Evolutionary conservation across 2,329 filamentous ascomycete genomes (phyloP).

Genomic region (Hypoxylon sp.): DNA sequence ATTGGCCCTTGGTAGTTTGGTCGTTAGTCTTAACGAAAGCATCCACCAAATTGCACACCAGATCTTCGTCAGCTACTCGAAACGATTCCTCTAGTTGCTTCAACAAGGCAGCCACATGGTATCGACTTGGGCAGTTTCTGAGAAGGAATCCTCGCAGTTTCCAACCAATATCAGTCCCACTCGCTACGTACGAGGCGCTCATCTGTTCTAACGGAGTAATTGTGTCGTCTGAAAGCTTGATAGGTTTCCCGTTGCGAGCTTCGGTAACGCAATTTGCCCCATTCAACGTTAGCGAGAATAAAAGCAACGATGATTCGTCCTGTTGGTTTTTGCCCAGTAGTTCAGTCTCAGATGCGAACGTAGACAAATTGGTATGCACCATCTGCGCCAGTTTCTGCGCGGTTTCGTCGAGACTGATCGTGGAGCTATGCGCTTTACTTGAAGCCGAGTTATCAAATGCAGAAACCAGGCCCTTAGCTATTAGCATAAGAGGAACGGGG

Average conservation of each 20-base stretch:
- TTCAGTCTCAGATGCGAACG: constrained; percentile 34
- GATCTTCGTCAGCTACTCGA: constrained; percentile 32
- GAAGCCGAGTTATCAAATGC: constrained; percentile 29
- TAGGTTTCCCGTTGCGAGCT: constrained; percentile 13
- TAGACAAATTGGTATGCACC: constrained; percentile 34
- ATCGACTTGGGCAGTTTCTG: constrained; percentile 35
- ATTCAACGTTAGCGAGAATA: constrained; percentile 35
- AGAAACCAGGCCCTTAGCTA: constrained; percentile 39
- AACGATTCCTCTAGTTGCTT: constrained; percentile 35
- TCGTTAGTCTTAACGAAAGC: constrained; percentile 38
- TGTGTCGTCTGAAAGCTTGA: constrained; percentile 36
- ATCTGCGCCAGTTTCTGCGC: constrained; percentile 36
- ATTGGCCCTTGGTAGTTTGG: constrained; percentile 23
- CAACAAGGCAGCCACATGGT: constrained; percentile 28
- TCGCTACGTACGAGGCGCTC: constrained; percentile 31
- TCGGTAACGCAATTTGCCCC: constrained; percentile 37
- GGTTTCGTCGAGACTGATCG: constrained; percentile 26
- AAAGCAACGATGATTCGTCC: constrained; percentile 25
- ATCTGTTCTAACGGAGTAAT: constrained; percentile 35
- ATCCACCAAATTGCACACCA: constrained; percentile 40
- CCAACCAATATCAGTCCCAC: constrained; percentile 38
- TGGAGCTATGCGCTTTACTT: constrained; percentile 22
- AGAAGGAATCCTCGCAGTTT: constrained; percentile 43
- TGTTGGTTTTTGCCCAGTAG: constrained; percentile 11
- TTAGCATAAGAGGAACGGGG: constrained; percentile 33